These are phyloP conservation scores for Fraxinus xanthoxyloides DNA, from an alignment of 305 asterid genomes.

Conservation along the genomic window DNA sequence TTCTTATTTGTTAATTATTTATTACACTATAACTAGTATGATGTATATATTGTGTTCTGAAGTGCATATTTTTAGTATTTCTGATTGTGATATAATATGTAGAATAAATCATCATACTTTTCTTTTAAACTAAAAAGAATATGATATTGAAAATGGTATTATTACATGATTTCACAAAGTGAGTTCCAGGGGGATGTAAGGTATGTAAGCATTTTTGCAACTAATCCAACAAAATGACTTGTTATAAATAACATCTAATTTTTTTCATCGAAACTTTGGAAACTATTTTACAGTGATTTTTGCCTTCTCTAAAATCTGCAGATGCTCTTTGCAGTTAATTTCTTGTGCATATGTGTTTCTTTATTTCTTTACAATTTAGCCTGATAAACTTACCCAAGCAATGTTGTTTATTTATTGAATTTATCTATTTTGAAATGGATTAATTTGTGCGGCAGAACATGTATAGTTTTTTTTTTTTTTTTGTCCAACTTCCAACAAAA, in stretches of 20 bases:
- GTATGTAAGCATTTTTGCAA: background rate
- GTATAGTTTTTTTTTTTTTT: too few species aligned
- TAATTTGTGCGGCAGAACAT: too few species aligned
- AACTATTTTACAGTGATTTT: background rate
- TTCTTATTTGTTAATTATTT: background rate
- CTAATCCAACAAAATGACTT: background rate
- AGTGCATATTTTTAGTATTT: background rate
- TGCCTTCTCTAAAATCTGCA: background rate
- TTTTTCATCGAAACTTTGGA: too few species aligned
- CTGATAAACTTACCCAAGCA: background rate
- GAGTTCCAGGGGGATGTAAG: too few species aligned
- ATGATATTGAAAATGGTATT: background rate
- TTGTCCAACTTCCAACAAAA: too few species aligned
- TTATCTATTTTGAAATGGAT: background rate
- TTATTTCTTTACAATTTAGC: background rate
- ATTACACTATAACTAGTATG: background rate
- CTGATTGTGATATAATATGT: background rate
- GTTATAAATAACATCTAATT: background rate
- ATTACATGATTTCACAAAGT: background rate
- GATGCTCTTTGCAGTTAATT: background rate
- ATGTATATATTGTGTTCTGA: background rate
- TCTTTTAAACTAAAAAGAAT: background rate
- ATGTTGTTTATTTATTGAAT: too few species aligned
- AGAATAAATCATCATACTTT: background rate
- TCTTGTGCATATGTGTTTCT: background rate